Conservation (phyloP, 441 rosid genomes). For the Arabidopsis hybrid region DNA sequence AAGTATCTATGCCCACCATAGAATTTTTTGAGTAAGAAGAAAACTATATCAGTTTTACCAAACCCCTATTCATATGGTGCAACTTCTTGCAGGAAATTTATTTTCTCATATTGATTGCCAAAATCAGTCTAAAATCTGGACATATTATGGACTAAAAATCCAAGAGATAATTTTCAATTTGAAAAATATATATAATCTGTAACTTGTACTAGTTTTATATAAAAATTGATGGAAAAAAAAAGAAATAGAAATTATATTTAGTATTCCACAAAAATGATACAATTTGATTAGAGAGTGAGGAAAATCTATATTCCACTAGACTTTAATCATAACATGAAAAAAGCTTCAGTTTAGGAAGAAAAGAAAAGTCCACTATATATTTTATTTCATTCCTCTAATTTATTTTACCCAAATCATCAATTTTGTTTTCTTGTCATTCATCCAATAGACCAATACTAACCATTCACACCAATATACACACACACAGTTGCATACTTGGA, state of each 20-base stretch:
- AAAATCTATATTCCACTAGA: not conserved
- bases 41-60: not conserved
- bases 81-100: not conserved
- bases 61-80: not conserved
- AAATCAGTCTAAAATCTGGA: not conserved
- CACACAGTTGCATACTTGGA: not conserved
- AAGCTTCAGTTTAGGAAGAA: not conserved
- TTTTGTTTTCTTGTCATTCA: not conserved
- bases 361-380: not conserved
- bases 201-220: not conserved
- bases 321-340: not conserved
- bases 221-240: not conserved
- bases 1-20: no score
- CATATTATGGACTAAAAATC: not conserved
- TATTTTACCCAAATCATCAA: not conserved
- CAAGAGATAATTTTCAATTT: not conserved
- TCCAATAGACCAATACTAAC: not conserved
- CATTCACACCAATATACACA: slow-evolving; percentile 8
- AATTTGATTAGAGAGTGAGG: not conserved
- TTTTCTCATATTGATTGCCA: not conserved
- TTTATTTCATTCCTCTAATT: not conserved
- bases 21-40: not conserved
- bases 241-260: not conserved
- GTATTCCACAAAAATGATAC: not conserved
- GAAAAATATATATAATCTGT: not conserved